Evolutionary conservation across 371 early-diverging fungal species (phyloP).

Genomic region (Mortierella sp.): DNA sequence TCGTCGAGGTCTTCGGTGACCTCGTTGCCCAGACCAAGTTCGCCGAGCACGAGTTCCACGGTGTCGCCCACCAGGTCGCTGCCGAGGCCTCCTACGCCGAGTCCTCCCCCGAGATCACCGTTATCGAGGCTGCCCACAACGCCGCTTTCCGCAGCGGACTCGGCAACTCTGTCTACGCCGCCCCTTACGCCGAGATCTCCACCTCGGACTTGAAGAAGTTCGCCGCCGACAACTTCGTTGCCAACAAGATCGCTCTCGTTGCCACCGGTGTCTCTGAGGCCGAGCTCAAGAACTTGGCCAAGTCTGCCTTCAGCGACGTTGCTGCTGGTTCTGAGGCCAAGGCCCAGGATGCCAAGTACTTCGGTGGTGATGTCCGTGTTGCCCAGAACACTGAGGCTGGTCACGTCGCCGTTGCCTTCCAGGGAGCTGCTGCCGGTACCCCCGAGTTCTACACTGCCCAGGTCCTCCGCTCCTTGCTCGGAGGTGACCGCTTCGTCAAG

Average conservation of each 20-base stretch:
- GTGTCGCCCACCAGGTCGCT: slow-evolving; percentile 76
- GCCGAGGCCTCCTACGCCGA: slow-evolving; percentile 80
- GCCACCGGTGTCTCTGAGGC: slow-evolving; percentile 88
- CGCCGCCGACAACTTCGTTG: slow-evolving; percentile 78
- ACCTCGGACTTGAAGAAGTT: slow-evolving; percentile 79
- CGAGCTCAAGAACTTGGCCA: slow-evolving; percentile 66
- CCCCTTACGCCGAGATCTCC: slow-evolving; percentile 67
- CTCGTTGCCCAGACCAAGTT: slow-evolving; percentile 85
- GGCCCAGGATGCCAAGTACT: slow-evolving; percentile 73
- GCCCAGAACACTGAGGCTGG: slow-evolving; percentile 56
- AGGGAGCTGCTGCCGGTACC: slow-evolving; percentile 76
- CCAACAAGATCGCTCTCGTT: slow-evolving; percentile 85
- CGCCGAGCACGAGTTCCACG: slow-evolving; percentile 89
- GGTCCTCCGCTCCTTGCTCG: slow-evolving; percentile 87
- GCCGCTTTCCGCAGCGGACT: slow-evolving; percentile 96
- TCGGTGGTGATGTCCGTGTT: slow-evolving; percentile 89
- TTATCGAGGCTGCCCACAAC: slow-evolving; percentile 87
- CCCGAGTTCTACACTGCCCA: slow-evolving; percentile 80
- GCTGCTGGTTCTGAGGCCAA: slow-evolving; percentile 64
- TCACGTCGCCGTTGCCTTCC: slow-evolving; percentile 88
- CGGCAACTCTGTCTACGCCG: slow-evolving; percentile 94
- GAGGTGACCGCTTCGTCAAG: slow-evolving; percentile 82
- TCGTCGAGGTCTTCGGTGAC: slow-evolving; percentile 86
- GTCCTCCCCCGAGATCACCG: slow-evolving; percentile 74
- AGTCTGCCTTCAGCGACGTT: slow-evolving; percentile 63